Evolutionary conservation across 345 rosid genomes (phyloP).

Genomic region (Lepidium africanum): DNA sequence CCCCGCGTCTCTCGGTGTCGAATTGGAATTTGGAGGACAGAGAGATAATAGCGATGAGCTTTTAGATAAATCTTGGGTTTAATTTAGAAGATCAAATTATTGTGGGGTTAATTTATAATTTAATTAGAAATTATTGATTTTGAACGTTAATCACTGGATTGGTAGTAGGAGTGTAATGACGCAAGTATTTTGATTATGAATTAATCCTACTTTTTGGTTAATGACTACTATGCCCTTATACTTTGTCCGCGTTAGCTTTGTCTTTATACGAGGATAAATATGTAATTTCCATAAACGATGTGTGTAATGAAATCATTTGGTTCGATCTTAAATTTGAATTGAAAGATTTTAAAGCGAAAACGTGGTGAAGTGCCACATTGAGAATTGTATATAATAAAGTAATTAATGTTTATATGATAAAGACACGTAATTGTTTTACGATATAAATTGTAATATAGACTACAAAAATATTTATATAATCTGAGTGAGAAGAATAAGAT

Average conservation of each 20-base stretch:
- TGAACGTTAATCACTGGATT: not conserved
- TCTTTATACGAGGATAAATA: not conserved
- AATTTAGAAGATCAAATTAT: not conserved
- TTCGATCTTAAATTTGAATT: not conserved
- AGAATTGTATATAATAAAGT: not conserved
- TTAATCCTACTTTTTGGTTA: not conserved
- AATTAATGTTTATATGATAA: not conserved
- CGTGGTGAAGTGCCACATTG: conserved; percentile 21
- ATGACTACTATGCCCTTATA: not conserved
- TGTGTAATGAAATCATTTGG: not conserved
- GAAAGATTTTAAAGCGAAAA: not conserved
- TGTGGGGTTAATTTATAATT: conserved; percentile 10
- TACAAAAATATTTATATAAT: not conserved
- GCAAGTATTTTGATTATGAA: not conserved
- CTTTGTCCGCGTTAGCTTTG: not conserved
- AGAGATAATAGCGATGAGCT: not conserved
- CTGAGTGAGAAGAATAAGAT: not conserved
- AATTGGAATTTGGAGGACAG: not conserved
- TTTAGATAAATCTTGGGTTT: not conserved
- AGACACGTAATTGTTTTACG: not conserved
- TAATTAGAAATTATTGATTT: not conserved
- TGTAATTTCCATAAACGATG: not conserved
- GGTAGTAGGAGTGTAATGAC: not conserved
- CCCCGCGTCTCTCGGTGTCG: conserved; percentile 23
- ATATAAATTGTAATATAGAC: not conserved